Evolutionary conservation across 345 rosid species (phyloP).

Genomic region (Eucalyptus tenuipes): DNA sequence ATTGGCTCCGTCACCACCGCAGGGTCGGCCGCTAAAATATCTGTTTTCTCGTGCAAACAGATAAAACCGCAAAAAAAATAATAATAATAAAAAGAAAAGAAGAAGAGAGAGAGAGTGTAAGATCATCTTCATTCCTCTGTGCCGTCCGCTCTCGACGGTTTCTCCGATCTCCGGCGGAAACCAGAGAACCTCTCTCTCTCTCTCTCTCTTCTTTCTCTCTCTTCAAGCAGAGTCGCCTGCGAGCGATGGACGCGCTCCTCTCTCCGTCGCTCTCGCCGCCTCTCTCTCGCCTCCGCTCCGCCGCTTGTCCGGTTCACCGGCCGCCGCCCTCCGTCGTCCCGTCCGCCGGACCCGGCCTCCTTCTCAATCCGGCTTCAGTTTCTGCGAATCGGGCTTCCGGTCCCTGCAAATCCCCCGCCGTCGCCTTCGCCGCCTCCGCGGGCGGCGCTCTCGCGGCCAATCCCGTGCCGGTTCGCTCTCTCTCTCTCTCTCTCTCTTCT

Average conservation of each 20-base stretch:
- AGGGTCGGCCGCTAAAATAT: background rate
- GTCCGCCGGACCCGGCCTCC: background rate
- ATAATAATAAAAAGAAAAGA: background rate
- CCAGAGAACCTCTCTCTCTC: background rate
- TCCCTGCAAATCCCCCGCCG: slow-evolving; percentile 8
- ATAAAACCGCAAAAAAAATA: background rate
- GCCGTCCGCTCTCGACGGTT: background rate
- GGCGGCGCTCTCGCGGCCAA: slow-evolving; percentile 20
- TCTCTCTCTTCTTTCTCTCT: background rate
- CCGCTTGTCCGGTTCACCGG: background rate
- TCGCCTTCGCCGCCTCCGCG: slow-evolving; percentile 25
- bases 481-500: background rate
- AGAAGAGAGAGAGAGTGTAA: background rate
- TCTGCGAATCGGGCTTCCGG: background rate
- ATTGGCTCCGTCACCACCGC: background rate
- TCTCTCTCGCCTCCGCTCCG: background rate
- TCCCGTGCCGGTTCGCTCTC: slow-evolving; percentile 27
- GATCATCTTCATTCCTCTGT: background rate
- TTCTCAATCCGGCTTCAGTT: background rate
- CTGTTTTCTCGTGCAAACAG: background rate
- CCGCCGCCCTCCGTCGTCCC: background rate
- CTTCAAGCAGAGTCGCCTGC: background rate
- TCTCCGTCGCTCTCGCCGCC: background rate
- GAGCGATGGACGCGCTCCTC: background rate
- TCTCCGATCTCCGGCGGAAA: background rate